Evolutionary conservation across 306 rosid genomes (phyloP), one percentile per base, ranked within the genome.

Genomic region (Cotoneaster glaucophyllus): DNA sequence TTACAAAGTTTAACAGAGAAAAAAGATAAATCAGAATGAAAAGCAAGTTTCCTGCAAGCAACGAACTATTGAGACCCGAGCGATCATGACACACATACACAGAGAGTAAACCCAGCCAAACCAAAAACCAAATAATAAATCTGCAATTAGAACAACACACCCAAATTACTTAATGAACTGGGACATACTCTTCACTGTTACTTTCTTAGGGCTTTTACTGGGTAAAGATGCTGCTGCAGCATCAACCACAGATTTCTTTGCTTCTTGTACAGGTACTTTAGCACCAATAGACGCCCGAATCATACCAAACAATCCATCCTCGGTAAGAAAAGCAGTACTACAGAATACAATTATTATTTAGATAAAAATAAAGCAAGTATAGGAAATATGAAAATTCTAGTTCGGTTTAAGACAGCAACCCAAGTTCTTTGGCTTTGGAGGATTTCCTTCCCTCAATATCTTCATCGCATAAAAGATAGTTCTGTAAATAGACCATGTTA

Each of bases 401-500:
- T 58, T 78, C 28, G 73, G 71, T 25, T 56, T 26, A 71, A 76
- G 71, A 78, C 71, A 71, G 77, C 94, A 74, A 95, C 97, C 99
- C 99, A 71, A 95, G 91, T 83, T 95, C 97, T 84, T 89, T 92
- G 32, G 99, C 99, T 84, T 92, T 92, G 48, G 83, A 76, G 45
- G 97, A 95, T 81, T 95, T 92, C 70, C 90, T 87, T 54, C 99
- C 99, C 78, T 92, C 99, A 76, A 95, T 89, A 83, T 95, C 99
- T 80, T 95, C 99, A 80, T 95, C 97, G 19, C 99, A 92, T 78
- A 95, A 83, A 79, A 95, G 93, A 86, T 87, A 92, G 79, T 80
- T 90, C 99, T 95, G 96, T 87, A 87, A 70, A 82, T 52, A 80
- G 68, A 87, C 74, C 53, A 58, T 66, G 82, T 77, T 69, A 71